Percentiles rank a stretch among this genome's conserved stretches.
Conservation (phyloP, 2,329 filamentous ascomycete species). For the Claviceps spartinae region DNA sequence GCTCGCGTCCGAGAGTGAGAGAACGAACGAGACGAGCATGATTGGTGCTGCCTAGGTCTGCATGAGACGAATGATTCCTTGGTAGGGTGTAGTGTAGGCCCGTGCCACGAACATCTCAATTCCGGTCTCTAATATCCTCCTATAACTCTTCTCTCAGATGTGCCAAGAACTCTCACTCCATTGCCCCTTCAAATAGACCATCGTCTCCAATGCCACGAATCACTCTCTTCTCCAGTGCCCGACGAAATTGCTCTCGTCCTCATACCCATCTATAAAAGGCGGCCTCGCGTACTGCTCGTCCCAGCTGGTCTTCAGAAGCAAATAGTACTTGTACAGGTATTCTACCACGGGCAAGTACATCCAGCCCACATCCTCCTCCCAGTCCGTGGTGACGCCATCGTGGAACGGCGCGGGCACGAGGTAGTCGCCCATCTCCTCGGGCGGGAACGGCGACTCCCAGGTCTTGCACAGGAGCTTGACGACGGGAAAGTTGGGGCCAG, state of each 20-base stretch:
- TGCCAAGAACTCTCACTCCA: too few relatives aligned
- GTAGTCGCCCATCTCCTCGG: neutral
- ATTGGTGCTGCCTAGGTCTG: neutral
- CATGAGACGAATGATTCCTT: neutral
- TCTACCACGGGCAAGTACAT: neutral
- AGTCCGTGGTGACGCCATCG: neutral
- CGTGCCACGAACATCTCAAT: too few relatives aligned
- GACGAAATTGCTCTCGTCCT: neutral
- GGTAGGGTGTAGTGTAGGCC: neutral
- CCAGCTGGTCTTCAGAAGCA: neutral
- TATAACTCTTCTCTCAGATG: too few relatives aligned
- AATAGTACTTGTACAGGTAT: neutral
- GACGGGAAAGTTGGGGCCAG: neutral
- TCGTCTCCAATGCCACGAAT: too few relatives aligned
- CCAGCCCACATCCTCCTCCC: constrained; percentile 1
- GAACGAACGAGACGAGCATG: neutral
- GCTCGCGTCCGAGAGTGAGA: neutral
- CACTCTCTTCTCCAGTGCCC: neutral
- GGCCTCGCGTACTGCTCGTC: neutral
- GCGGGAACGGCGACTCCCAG: neutral
- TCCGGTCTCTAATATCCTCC: neutral
- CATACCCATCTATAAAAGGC: neutral
- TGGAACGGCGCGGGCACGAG: neutral
- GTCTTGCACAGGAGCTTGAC: neutral
- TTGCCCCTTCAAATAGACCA: too few relatives aligned